These are phyloP conservation scores for Quercus cerris DNA, from an alignment of 306 rosid species.

Conservation along the genomic window DNA sequence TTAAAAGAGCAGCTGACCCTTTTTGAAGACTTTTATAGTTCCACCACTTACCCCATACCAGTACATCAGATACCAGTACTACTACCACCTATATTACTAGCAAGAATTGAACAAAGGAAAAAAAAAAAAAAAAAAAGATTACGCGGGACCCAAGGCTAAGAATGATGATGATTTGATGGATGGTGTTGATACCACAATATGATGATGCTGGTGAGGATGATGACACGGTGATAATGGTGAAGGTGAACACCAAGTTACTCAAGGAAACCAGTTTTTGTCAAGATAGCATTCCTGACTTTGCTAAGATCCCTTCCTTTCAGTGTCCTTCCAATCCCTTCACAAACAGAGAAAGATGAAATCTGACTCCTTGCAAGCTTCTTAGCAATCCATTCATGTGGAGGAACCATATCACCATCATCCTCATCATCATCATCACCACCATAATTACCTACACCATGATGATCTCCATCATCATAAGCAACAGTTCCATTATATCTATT, in stretches of 20 bases:
- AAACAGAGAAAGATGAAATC: conserved; percentile 87
- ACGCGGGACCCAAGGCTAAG: conserved; percentile 20
- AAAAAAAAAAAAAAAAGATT: conserved; percentile 4
- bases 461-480: conserved; percentile 7
- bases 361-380: conserved; percentile 83
- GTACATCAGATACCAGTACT: neutral
- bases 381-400: conserved; percentile 97
- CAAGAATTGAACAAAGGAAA: neutral
- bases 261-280: conserved; percentile 87
- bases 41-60: neutral
- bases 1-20: conserved; percentile 24
- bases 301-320: conserved; percentile 97
- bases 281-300: conserved; percentile 78
- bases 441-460: neutral
- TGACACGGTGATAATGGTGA: neutral
- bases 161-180: conserved; percentile 1
- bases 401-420: conserved; percentile 59
- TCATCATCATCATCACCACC: conserved; percentile 23
- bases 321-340: conserved; percentile 90
- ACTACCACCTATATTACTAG: neutral
- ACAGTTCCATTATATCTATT: neutral
- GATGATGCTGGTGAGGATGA: conserved; percentile 13
- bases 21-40: neutral
- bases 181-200: conserved; percentile 18
- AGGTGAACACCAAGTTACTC: conserved; percentile 40